Evolutionary conservation across 495 filamentous ascomycete species (phyloP).

Genomic region (Cryomyces minteri): DNA sequence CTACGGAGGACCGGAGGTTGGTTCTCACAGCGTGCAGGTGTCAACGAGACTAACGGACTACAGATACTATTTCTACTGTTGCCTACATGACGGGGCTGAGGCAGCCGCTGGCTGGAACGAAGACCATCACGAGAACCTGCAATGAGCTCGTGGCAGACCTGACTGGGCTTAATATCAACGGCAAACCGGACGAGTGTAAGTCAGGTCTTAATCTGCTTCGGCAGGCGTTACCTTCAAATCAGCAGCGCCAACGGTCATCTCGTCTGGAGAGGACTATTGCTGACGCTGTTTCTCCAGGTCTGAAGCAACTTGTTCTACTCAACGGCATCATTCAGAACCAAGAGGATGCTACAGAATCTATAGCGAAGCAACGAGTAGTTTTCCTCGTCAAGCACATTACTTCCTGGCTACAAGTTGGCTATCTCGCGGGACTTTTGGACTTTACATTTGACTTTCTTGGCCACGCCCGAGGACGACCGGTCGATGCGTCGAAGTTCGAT

Average conservation of each 20-base stretch:
- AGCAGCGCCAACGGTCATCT: no score
- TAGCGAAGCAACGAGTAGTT: conserved; percentile 65
- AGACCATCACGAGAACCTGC: conserved; percentile 24
- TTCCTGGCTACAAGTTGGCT: conserved; percentile 47
- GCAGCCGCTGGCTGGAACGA: conserved; percentile 21
- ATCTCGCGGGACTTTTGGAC: conserved; percentile 47
- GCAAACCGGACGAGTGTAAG: conserved; percentile 24
- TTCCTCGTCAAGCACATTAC: conserved; percentile 67
- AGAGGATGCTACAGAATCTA: conserved; percentile 27
- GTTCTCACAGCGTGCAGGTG: not conserved
- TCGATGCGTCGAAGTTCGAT: conserved; percentile 48
- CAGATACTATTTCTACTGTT: conserved; percentile 14
- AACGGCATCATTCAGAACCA: conserved; percentile 37
- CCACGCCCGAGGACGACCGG: conserved; percentile 43
- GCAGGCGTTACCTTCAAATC: no score
- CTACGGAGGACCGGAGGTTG: not conserved
- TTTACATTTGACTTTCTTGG: conserved; percentile 74
- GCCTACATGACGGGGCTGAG: conserved; percentile 36
- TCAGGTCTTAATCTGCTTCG: not conserved
- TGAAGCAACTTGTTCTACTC: conserved; percentile 35
- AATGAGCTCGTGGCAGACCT: conserved; percentile 42
- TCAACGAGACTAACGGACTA: not conserved
- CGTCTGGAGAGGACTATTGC: not conserved
- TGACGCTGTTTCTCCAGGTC: conserved; percentile 14
- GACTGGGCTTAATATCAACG: conserved; percentile 30